Evolutionary conservation across 2,329 filamentous ascomycete species (phyloP), one percentile per base, ranked within the genome.

Genomic region (Aspergillus spinulosporus): DNA sequence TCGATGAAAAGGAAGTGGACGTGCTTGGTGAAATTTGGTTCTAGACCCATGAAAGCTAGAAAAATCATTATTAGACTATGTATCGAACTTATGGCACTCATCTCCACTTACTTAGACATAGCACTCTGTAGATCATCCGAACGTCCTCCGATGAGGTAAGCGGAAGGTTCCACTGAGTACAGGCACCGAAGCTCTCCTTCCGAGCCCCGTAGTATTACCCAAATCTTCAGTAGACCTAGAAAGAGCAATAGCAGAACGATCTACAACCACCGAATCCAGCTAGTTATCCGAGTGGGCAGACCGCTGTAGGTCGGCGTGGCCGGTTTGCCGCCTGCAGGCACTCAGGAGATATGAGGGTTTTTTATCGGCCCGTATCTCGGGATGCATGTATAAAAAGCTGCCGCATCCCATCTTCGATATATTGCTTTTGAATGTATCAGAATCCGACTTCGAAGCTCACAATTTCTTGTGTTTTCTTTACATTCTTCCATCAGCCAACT

Each of bases 1-100:
- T 78, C 75, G 34, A 78, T 63, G 32, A 72, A 64, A 1, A 72
- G 63, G 54, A 76, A 74, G 59, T 78, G 70, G 57, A 72, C 63
- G 61, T 76, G 72, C 62, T 72, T 74, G 12, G 69, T 66, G 12
- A 5, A 11, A n/a, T 39, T 39, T 39, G 36, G 11, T 9, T n/a
- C 36, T 39, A 3, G 11, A 12, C 5, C 36, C 5, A 4, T 11
- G 2, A 5, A 39, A 39, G 3, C 8, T 34, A 34, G 8, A 28
- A 28, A 28, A 28, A 28, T 28, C 26, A 28, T 28, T 4, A 39
- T 39, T 12, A 3, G 36, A 39, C 11, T n/a, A 39, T 14, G 36
- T 11, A 39, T 39, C 11, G 8, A 34, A 34, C 3, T 34, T 39
- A 14, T 11, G 12, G 9, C 36, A 39, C 36, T 11, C 11, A n/a